Percentiles rank a stretch among this genome's conserved stretches.
Evolutionary conservation across 441 rosid species (phyloP).

Genomic region (Brassica hybrid): DNA sequence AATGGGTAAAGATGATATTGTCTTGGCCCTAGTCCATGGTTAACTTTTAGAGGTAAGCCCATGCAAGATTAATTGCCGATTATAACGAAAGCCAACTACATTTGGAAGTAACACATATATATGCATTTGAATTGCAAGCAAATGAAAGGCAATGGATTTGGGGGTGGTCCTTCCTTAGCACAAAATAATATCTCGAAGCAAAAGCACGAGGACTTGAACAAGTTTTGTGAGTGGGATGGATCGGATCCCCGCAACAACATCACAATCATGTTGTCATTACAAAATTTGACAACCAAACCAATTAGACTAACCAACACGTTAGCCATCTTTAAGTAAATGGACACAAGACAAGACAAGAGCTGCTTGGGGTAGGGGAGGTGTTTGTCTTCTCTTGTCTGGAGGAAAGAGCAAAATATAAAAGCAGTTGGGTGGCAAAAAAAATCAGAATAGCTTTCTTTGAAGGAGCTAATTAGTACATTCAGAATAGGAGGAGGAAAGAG

Average conservation of each 20-base stretch:
- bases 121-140: background rate
- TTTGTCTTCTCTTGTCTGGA: constrained; percentile 11
- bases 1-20: background rate
- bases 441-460: no score
- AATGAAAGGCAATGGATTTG: background rate
- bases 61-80: background rate
- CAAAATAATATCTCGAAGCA: no score
- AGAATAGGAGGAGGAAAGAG: no score
- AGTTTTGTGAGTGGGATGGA: background rate
- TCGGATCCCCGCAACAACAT: background rate
- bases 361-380: background rate
- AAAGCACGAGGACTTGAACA: background rate
- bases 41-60: background rate
- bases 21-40: background rate
- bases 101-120: no score
- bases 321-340: background rate
- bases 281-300: background rate
- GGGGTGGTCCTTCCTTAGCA: background rate
- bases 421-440: background rate
- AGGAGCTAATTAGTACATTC: no score
- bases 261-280: background rate
- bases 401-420: no score
- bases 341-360: background rate
- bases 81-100: background rate
- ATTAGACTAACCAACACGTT: background rate